Conservation (phyloP, 352 stramenopile genomes). For the Chrysophaeum taylorii region DNA sequence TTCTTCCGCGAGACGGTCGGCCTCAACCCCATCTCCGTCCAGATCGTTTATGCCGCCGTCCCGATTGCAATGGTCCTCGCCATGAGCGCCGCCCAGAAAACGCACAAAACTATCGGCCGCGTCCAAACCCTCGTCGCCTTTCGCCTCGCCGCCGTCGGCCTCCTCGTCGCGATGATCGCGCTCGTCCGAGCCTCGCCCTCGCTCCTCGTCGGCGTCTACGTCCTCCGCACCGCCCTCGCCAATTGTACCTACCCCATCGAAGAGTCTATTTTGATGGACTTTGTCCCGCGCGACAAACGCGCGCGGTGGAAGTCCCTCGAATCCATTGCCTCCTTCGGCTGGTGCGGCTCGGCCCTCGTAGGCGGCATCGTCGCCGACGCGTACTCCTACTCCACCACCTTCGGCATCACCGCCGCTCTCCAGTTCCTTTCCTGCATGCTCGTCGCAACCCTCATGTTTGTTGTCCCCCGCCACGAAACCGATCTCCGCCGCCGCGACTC, state of each 20-base stretch:
- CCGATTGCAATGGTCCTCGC: constrained; percentile 35
- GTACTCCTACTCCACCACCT: constrained; percentile 43
- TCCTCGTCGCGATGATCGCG: constrained; percentile 38
- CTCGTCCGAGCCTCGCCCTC: constrained; percentile 34
- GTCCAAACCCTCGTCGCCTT: constrained; percentile 17
- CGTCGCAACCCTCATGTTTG: no score
- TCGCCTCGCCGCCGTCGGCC: constrained; percentile 25
- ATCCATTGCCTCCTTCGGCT: constrained; percentile 43
- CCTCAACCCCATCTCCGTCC: constrained; percentile 40
- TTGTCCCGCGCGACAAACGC: constrained; percentile 41
- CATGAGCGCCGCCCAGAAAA: constrained; percentile 17
- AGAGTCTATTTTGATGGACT: constrained; percentile 51
- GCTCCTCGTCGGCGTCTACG: constrained; percentile 40
- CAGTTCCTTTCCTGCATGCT: constrained; percentile 15
- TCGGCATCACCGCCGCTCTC: constrained; percentile 36
- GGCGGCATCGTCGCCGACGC: constrained; percentile 4
- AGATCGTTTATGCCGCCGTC: constrained; percentile 39
- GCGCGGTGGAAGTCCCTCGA: constrained; percentile 52
- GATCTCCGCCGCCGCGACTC: no score
- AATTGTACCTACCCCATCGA: constrained; percentile 32
- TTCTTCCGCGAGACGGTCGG: constrained; percentile 49
- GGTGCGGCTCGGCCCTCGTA: constrained; percentile 21
- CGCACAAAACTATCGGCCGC: constrained; percentile 11
- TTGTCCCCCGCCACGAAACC: no score
- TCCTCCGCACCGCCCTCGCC: constrained; percentile 34